A percentile compares a stretch with the other conserved stretches of the same genome.
phyloP scores from a whole-genome alignment of 1,139 yeast species.

The Pichia sp. region DNA sequence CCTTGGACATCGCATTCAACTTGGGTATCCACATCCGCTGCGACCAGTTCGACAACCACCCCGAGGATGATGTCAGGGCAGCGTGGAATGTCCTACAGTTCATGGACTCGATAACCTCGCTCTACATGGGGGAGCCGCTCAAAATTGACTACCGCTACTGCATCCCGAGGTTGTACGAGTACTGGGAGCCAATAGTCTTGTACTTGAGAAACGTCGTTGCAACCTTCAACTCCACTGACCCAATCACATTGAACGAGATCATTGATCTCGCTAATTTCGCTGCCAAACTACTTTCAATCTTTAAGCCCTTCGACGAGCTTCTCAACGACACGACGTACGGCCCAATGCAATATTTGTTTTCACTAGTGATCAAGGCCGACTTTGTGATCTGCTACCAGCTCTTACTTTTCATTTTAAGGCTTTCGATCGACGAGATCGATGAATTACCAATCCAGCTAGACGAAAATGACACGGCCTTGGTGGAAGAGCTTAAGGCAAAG shows the following conservation, averaged over 20 bases:
- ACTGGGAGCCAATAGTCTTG: constrained; percentile 8
- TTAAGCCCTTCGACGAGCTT: constrained; percentile 17
- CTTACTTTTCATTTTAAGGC: constrained; percentile 7
- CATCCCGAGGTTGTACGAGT: constrained; percentile 13
- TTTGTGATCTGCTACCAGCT: constrained; percentile 8
- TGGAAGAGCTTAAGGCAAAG: constrained; percentile 9
- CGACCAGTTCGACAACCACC: constrained; percentile 6
- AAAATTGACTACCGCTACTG: constrained; percentile 22
- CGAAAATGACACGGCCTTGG: constrained; percentile 1
- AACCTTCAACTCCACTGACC: constrained; percentile 15
- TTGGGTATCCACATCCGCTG: constrained; percentile 13
- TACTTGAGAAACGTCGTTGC: constrained; percentile 15
- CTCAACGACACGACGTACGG: constrained; percentile 1
- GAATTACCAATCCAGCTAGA: constrained; percentile 4
- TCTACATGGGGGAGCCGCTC: constrained; percentile 21
- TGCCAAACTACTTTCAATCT: constrained; percentile 7
- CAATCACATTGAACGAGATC: constrained; percentile 20
- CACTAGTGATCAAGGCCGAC: constrained; percentile 6
- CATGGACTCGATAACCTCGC: constrained; percentile 19
- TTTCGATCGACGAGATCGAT: constrained; percentile 10
- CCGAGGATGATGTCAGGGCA: constrained; percentile 8
- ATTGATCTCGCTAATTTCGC: constrained; percentile 14
- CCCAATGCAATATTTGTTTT: constrained; percentile 1
- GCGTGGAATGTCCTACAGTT: constrained; percentile 20
- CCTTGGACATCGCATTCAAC: constrained; percentile 3